Evolutionary conservation across 192 early-diverging fungal genomes (phyloP).

Genomic region (Coemansia sp.): DNA sequence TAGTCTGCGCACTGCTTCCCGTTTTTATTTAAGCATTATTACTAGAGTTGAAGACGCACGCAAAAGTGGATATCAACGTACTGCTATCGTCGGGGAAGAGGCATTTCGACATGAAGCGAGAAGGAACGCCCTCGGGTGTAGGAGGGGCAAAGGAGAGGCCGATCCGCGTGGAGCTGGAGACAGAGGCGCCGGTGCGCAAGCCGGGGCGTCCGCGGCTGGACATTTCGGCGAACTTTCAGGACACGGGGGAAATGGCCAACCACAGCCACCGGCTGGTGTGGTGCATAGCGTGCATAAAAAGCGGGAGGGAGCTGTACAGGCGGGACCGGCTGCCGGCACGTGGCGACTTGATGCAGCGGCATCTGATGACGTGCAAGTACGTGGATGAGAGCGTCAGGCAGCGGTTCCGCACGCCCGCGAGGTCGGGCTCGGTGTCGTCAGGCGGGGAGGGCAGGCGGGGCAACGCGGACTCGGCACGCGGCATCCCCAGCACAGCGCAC

Average conservation of each 20-base stretch:
- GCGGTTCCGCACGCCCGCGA: constrained; percentile 29
- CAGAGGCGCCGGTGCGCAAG: constrained; percentile 47
- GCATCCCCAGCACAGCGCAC: no score
- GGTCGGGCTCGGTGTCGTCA: constrained; percentile 47
- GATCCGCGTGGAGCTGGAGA: constrained; percentile 35
- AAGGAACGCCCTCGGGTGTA: neutral
- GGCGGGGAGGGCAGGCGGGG: constrained; percentile 28
- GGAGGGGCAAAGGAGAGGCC: neutral
- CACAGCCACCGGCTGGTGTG: constrained; percentile 51
- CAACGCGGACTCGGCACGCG: no score
- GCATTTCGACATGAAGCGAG: neutral
- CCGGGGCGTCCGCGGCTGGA: constrained; percentile 49
- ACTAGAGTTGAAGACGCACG: no score
- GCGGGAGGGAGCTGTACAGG: constrained; percentile 38
- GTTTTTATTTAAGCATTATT: neutral
- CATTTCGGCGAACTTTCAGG: constrained; percentile 51
- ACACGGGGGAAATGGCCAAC: constrained; percentile 54
- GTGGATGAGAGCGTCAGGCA: constrained; percentile 35
- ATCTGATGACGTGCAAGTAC: constrained; percentile 38
- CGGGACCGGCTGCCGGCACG: constrained; percentile 46
- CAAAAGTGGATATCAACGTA: constrained; percentile 46
- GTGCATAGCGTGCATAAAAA: constrained; percentile 52
- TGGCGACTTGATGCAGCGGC: constrained; percentile 50
- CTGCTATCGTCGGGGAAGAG: constrained; percentile 8
- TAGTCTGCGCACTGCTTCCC: neutral